A percentile compares a stretch with the other conserved stretches of the same genome.
These are phyloP conservation scores for Aphanomyces invadans DNA, from an alignment of 352 stramenopile genomes.

Conservation along the genomic window DNA sequence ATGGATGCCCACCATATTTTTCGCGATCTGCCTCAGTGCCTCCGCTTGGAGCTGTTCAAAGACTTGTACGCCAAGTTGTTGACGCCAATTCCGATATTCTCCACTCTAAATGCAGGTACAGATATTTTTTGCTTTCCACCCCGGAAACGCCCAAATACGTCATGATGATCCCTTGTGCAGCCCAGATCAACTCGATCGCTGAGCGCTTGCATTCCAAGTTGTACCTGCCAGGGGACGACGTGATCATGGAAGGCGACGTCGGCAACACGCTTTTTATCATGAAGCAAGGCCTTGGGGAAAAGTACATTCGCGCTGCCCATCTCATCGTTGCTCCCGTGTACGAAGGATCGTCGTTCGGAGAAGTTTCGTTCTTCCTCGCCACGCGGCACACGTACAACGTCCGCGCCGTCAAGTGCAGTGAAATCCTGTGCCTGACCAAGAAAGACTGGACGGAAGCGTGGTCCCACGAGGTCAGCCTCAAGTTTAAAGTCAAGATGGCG, in stretches of 20 bases:
- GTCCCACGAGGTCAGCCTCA: background rate
- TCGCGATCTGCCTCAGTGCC: conserved; percentile 18
- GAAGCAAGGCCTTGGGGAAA: conserved; percentile 23
- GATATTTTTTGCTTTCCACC: no score
- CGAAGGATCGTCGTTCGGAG: conserved; percentile 1
- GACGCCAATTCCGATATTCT: conserved; percentile 28
- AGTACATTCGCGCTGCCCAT: background rate
- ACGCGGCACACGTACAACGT: conserved; percentile 13
- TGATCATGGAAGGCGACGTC: conserved; percentile 27
- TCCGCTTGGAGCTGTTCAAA: conserved; percentile 25
- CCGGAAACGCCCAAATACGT: no score
- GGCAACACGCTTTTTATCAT: conserved; percentile 28
- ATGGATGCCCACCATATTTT: conserved; percentile 29
- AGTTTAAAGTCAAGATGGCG: conserved; percentile 1
- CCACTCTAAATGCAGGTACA: conserved; percentile 18
- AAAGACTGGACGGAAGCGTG: background rate
- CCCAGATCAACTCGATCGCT: conserved; percentile 27
- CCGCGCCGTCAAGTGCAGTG: conserved; percentile 18
- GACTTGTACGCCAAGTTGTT: conserved; percentile 28
- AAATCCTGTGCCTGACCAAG: conserved; percentile 8
- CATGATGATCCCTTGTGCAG: background rate
- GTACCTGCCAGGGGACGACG: conserved; percentile 30
- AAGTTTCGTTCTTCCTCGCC: conserved; percentile 9
- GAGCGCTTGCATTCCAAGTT: conserved; percentile 26
- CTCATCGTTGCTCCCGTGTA: conserved; percentile 1